Evolutionary conservation across 2,329 filamentous ascomycete genomes (phyloP), one percentile per base, ranked within the genome.

Genomic region (Teratosphaeria viscida): DNA sequence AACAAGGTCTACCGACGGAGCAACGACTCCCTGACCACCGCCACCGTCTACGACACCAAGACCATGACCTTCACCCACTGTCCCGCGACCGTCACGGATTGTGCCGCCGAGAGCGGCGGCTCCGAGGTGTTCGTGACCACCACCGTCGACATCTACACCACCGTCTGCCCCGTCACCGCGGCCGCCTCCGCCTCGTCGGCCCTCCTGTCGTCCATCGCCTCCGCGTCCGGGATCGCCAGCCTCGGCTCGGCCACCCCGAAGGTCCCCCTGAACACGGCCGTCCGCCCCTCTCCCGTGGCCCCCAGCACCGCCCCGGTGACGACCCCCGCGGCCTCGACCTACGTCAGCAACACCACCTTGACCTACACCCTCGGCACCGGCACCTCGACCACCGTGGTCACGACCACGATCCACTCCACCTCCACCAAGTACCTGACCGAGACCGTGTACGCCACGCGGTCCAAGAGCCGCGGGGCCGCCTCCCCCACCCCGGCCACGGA

Each of bases 341-440:
- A 65, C 53, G 65, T 68, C 63, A 66, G 58, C 60, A 65, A 69
- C 63, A 65, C 65, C 56, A 72, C 70, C 52, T 58, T 71, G 54
- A 72, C 71, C 62, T 73, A 72, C 68, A 73, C 70, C 63, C 66
- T 68, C 26, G 70, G 69, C 59, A 57, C 63, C 57, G 71, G 70
- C 55, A 63, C 70, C n/a, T 70, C 70, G 47, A 65, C 66, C 59
- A 70, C 65, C 43, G 66, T 70, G 53, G 63, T 70, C 55, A 73
- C 71, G 56, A 73, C 71, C 59, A 73, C 71, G 23, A 53, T 73
- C 56, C 63, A 71, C 60, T 66, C 64, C 37, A 74, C 72, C 60
- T 69, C 67, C 16, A 74, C 71, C 52, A 27, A 61, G 52, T 71
- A 70, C 61, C 54, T 69, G 34, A 70, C 69, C 55, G 55, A 52